Conservation (phyloP, 1,139 yeast genomes). For the Pichia sp. region DNA sequence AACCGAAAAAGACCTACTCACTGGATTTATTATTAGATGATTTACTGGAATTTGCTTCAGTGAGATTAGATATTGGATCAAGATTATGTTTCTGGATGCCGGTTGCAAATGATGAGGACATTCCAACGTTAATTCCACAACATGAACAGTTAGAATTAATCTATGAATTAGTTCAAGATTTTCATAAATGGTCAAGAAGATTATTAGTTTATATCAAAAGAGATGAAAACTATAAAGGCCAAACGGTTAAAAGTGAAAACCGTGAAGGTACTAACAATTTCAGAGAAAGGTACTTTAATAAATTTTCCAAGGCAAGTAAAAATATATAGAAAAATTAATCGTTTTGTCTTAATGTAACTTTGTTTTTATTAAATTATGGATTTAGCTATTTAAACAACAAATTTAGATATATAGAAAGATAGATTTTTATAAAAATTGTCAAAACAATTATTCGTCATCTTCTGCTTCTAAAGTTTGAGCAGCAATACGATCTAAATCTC, state of each 20-base stretch:
- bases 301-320: constrained; percentile 35
- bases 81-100: constrained; percentile 98
- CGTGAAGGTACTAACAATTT: constrained; percentile 48
- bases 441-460: constrained; percentile 45
- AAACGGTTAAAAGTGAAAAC: constrained; percentile 39
- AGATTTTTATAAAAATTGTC: neutral
- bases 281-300: constrained; percentile 73
- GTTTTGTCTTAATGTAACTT: neutral
- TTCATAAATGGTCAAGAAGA: constrained; percentile 89
- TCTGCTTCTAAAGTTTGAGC: constrained; percentile 95
- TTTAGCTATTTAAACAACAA: constrained; percentile 2
- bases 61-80: constrained; percentile 66
- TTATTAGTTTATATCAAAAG: constrained; percentile 73
- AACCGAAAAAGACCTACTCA: constrained; percentile 88
- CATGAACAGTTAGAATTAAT: constrained; percentile 67
- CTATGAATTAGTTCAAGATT: constrained; percentile 77
- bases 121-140: constrained; percentile 68
- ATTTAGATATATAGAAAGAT: constrained; percentile 1
- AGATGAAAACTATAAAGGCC: constrained; percentile 53
- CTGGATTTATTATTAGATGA: constrained; percentile 73
- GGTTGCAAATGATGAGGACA: constrained; percentile 78
- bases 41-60: constrained; percentile 64
- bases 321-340: neutral
- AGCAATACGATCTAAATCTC: constrained; percentile 99
- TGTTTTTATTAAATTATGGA: neutral